A percentile compares a stretch with the other conserved stretches of the same genome.
These are phyloP conservation scores for Podochytrium sp. DNA, from an alignment of 192 early-diverging fungal species.

Conservation along the genomic window DNA sequence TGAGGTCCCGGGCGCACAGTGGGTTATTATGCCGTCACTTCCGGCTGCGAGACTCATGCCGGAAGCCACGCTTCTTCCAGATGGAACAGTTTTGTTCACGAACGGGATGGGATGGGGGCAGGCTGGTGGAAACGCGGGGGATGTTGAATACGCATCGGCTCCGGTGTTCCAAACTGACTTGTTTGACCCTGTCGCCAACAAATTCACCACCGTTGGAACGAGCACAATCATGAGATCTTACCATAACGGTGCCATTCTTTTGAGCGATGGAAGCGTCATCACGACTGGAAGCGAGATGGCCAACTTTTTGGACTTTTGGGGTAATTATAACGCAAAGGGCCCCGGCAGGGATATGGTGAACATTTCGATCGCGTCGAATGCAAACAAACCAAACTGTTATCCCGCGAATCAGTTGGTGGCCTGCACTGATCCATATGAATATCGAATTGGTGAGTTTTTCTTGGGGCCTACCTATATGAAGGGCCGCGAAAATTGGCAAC, in stretches of 20 bases:
- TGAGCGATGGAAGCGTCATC: slow-evolving; percentile 39
- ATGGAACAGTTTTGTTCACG: slow-evolving; percentile 40
- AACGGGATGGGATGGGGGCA: slow-evolving; percentile 42
- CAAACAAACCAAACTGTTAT: slow-evolving; percentile 9
- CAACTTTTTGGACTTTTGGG: slow-evolving; percentile 46
- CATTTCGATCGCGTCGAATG: too few species aligned
- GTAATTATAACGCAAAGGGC: background rate
- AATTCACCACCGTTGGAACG: slow-evolving; percentile 24
- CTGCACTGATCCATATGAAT: slow-evolving; percentile 26
- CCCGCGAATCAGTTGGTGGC: background rate
- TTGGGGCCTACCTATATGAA: background rate
- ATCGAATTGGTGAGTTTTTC: slow-evolving; percentile 6
- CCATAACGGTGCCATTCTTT: slow-evolving; percentile 42
- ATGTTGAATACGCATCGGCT: slow-evolving; percentile 29
- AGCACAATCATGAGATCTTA: slow-evolving; percentile 23
- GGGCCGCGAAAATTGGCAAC: background rate
- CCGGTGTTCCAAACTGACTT: slow-evolving; percentile 40
- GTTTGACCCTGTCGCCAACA: slow-evolving; percentile 22
- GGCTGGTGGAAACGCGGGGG: slow-evolving; percentile 45
- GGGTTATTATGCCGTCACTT: slow-evolving; percentile 22
- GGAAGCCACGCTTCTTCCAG: slow-evolving; percentile 40
- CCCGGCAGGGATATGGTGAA: slow-evolving; percentile 3
- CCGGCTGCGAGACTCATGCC: slow-evolving; percentile 35
- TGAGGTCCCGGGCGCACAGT: slow-evolving; percentile 29
- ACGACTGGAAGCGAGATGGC: slow-evolving; percentile 48